Evolutionary conservation across 2,329 filamentous ascomycete genomes (phyloP), one percentile per base, ranked within the genome.

Genomic region (Cercospora brassicicola): DNA sequence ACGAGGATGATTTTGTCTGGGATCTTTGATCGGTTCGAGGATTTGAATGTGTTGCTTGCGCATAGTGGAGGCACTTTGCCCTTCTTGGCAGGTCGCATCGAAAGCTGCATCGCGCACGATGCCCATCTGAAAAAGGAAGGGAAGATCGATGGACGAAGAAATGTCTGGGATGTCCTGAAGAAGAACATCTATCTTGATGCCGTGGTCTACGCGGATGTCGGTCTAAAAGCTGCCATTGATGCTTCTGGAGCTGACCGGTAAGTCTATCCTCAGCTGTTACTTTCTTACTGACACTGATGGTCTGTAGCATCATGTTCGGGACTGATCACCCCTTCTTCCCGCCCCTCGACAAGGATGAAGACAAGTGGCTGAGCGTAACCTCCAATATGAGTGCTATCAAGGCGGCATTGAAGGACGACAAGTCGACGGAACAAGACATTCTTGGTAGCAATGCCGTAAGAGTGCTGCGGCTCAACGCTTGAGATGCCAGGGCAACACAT

Each of bases 1-100:
- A 88, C 91, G 3, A 85, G 94, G 57, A 96, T 97, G 92, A 89
- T 93, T 64, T 83, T 97, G n/a, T 87, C 90, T 0, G 91, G 92
- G 0, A 91, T 96, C 0, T 97, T 95, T 79, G 93, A 96, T 78
- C 84, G 87, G 9, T 90, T 93, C 55, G 86, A 86, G 0, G 82
- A 83, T 8, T 80, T 97, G 69, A 84, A 88, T 23, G 88, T 97
- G 76, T 83, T 97, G 64, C 83, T 97, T 4, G 94, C 94, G 0
- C 94, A 97, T 80, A 93, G 91, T 26, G 94, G 94, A 1, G 94
- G 94, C 2, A 94, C 93, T 0, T 82, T 97, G 59, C 94, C 94
- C 0, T 97, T 97, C 78, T 82, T 97, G 2, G 94, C 93, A 0
- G 94, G 94, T 0, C 84, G 94, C 30, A 93, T 97, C 62, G 93